phyloP scores from a whole-genome alignment of 345 rosid genomes.

The Melaleuca alternifolia region DNA sequence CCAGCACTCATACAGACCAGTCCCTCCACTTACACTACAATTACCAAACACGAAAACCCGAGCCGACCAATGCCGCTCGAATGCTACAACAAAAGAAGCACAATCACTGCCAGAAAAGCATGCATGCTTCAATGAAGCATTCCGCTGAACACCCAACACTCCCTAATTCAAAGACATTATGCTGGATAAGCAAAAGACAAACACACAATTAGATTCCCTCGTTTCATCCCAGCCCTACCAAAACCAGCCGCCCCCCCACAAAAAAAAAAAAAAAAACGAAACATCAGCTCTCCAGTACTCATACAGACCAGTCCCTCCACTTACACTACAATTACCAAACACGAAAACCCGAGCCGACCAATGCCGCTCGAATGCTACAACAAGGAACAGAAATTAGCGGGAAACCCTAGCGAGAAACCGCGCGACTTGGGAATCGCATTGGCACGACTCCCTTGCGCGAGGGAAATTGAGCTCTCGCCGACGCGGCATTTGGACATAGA shows the following conservation, averaged over 20 bases:
- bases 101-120: not conserved
- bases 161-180: not conserved
- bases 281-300: not conserved
- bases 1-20: not conserved
- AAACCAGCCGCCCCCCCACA: too few relatives aligned
- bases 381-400: not conserved
- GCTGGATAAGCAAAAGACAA: not conserved
- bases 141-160: not conserved
- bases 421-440: not conserved
- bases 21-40: not conserved
- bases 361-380: not conserved
- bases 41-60: not conserved
- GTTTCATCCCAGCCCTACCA: not conserved
- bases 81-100: not conserved
- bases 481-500: not conserved
- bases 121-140: not conserved
- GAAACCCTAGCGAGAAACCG: not conserved
- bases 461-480: not conserved
- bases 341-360: not conserved
- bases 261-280: not conserved
- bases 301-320: not conserved
- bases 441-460: not conserved
- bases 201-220: not conserved
- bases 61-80: not conserved
- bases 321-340: not conserved